These are phyloP conservation scores for Aspergillus bertholletiae DNA, from an alignment of 495 filamentous ascomycete genomes.

Conservation along the genomic window DNA sequence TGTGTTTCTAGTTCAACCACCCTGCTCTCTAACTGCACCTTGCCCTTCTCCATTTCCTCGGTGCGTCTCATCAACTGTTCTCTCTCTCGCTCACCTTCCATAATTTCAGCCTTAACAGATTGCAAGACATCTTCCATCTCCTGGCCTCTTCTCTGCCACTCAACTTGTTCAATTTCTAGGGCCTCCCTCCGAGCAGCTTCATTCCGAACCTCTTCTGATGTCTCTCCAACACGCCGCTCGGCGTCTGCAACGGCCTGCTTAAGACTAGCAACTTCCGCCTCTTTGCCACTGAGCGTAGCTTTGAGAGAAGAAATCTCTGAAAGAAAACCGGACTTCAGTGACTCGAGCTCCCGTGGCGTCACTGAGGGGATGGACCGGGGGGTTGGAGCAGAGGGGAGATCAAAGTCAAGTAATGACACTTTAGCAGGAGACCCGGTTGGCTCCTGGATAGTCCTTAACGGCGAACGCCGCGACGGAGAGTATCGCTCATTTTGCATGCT, in stretches of 20 bases:
- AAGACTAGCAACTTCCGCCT: conserved; percentile 80
- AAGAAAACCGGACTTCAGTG: conserved; percentile 80
- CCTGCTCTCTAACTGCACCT: conserved; percentile 55
- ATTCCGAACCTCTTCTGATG: conserved; percentile 74
- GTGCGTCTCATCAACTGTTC: conserved; percentile 67
- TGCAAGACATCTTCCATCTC: conserved; percentile 82
- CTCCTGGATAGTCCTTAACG: conserved; percentile 29
- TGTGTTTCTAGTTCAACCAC: conserved; percentile 68
- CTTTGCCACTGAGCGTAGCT: conserved; percentile 83
- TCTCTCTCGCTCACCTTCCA: conserved; percentile 68
- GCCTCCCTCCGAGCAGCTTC: conserved; percentile 63
- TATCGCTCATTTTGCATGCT: conserved; percentile 35
- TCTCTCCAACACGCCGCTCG: conserved; percentile 86
- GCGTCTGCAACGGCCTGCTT: conserved; percentile 84
- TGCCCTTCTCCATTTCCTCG: conserved; percentile 70
- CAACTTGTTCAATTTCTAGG: conserved; percentile 70
- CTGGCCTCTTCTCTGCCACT: conserved; percentile 76
- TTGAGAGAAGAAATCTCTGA: conserved; percentile 88
- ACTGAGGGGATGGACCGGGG: conserved; percentile 88
- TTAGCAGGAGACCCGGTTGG: conserved; percentile 37
- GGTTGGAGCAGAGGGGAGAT: conserved; percentile 83
- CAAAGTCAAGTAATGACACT: conserved; percentile 76
- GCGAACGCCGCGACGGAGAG: conserved; percentile 46
- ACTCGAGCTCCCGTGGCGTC: conserved; percentile 88
- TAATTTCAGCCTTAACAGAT: conserved; percentile 76